These are phyloP conservation scores for Xylariales sp. DNA, from an alignment of 2,329 filamentous ascomycete genomes.

Conservation along the genomic window DNA sequence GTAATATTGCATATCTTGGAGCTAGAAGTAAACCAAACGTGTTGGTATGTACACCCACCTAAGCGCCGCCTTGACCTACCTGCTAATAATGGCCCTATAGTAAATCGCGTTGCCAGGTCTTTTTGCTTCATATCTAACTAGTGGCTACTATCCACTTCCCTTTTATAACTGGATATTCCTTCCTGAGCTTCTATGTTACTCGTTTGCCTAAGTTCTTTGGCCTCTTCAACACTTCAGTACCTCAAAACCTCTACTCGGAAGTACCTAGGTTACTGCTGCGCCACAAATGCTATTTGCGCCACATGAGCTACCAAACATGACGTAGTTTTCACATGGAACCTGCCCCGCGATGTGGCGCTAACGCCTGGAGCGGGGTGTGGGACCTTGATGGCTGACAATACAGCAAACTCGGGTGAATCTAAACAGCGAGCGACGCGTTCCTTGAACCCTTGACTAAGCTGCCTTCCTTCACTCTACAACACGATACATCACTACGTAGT, in stretches of 20 bases:
- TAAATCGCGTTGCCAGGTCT: background rate
- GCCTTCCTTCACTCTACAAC: conserved; percentile 14
- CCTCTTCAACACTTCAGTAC: no score
- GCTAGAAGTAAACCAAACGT: background rate
- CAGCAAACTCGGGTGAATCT: background rate
- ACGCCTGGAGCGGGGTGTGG: conserved; percentile 25
- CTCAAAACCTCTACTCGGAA: background rate
- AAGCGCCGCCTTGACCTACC: background rate
- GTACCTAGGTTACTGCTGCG: background rate
- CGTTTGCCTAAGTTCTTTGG: no score
- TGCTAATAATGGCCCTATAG: background rate
- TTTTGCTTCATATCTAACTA: background rate
- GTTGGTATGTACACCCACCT: no score
- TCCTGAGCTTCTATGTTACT: background rate
- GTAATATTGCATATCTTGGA: background rate
- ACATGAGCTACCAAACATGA: conserved; percentile 25
- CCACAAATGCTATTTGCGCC: conserved; percentile 20
- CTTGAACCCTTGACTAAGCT: conserved; percentile 7
- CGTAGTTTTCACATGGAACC: conserved; percentile 19
- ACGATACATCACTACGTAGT: conserved; percentile 15
- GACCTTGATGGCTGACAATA: conserved; percentile 24
- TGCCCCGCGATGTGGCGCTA: conserved; percentile 35
- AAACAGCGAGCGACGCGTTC: conserved; percentile 24
- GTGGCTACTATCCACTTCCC: background rate
- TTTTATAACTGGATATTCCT: background rate